These are phyloP conservation scores for Boletus tylopilopsis DNA, from an alignment of 768 basidiomycete species.

Conservation along the genomic window DNA sequence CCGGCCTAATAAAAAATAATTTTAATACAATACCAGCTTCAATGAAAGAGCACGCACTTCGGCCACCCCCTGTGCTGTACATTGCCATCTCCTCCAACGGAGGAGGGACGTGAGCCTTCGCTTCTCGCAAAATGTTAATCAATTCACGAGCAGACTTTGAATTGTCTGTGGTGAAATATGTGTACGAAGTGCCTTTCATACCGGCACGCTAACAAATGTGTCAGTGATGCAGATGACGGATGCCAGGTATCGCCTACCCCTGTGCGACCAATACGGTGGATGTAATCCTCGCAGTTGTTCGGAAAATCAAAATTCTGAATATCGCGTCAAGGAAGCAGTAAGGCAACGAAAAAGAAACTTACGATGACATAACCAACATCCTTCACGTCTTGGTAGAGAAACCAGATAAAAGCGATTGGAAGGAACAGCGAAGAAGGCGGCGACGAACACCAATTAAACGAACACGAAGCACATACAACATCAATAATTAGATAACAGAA, in stretches of 20 bases:
- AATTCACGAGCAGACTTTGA: slow-evolving; percentile 93
- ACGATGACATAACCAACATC: slow-evolving; percentile 98
- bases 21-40: neutral
- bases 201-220: slow-evolving; percentile 70
- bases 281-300: slow-evolving; percentile 97
- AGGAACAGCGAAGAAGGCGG: slow-evolving; percentile 13
- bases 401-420: slow-evolving; percentile 32
- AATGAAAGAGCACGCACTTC: slow-evolving; percentile 43
- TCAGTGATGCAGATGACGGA: slow-evolving; percentile 9
- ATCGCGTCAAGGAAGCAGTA: slow-evolving; percentile 4
- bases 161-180: slow-evolving; percentile 97
- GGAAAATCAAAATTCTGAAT: slow-evolving; percentile 94
- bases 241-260: slow-evolving; percentile 50
- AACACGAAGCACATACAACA: slow-evolving; percentile 33
- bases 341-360: slow-evolving; percentile 32
- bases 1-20: slow-evolving; percentile 54
- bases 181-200: slow-evolving; percentile 87
- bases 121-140: slow-evolving; percentile 79
- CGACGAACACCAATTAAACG: slow-evolving; percentile 9
- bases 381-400: slow-evolving; percentile 82
- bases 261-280: slow-evolving; percentile 98
- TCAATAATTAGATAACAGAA: slow-evolving; percentile 29
- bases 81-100: slow-evolving; percentile 92
- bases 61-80: slow-evolving; percentile 76
- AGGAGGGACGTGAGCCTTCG: slow-evolving; percentile 80